Base-by-base conservation (phyloP, 148 eudicot genomes). In the Spergularia bocconei region DNA sequence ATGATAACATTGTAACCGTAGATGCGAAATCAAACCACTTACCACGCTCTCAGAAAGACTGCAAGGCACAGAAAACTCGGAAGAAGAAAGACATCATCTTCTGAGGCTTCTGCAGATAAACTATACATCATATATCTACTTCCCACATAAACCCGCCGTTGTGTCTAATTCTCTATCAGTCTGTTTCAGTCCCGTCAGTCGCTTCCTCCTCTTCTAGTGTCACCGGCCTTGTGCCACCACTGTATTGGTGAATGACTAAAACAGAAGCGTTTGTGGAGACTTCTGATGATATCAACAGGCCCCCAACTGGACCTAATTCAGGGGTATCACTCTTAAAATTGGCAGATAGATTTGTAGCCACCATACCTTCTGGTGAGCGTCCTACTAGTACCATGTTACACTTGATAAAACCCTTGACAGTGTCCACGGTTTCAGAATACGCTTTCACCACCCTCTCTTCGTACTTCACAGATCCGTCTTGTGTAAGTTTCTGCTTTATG, bases 351-450 rank as follows among this genome's bases (percentile, higher is more conserved):
- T 48, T 75, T 19, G 78, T 72, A 13, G 81, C 93, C 29, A 81
- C 74, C 69, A 79, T 74, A 29, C 96, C 91, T 79, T 82, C 86
- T 0, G 96, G 89, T 65, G 85, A 80, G 69, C 91, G 64, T 11
- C 98, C 98, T 4, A 92, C 91, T 54, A 92, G 15, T 67, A 86
- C 80, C 85, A 92, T 54, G 67, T 87, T 85, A 71, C 91, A 80
- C 5, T 81, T 79, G 23, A 63, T 63, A 48, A 81, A 85, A 54
- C 74, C 87, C 3, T 71, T 69, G 1, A 90, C 77, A 0, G 44
- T 79, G 3, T 78, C 84, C 0, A 82, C 36, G 1, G 86, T 76
- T 11, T 82, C 89, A 0, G 86, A 60, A 7, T 19, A 75, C 41
- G 57, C 65, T 61, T 78, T 80, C 55, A 89, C 93, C 44, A 58